Conservation (phyloP, 352 stramenopile species). For the Pythium diclinum region DNA sequence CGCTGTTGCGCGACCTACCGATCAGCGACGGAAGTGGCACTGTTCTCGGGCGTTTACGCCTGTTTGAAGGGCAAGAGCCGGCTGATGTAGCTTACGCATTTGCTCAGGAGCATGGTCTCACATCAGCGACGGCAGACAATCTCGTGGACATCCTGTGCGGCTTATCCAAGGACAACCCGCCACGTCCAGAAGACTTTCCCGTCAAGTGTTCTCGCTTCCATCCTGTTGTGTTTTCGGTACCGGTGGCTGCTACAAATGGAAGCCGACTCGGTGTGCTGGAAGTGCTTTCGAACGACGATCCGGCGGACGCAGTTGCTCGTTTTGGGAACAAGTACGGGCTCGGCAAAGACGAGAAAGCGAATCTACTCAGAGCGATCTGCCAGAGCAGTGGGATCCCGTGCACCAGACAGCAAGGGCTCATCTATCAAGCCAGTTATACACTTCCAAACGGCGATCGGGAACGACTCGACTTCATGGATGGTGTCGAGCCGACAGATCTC, state of each 20-base stretch:
- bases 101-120: constrained; percentile 47
- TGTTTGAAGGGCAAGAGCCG: constrained; percentile 73
- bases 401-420: constrained; percentile 48
- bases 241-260: constrained; percentile 57
- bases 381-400: constrained; percentile 49
- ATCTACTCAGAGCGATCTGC: constrained; percentile 51
- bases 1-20: constrained; percentile 45
- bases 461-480: constrained; percentile 66
- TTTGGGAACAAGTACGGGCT: constrained; percentile 77
- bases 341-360: constrained; percentile 50
- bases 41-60: constrained; percentile 41
- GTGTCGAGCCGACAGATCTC: constrained; percentile 67
- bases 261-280: constrained; percentile 60
- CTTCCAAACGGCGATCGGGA: constrained; percentile 46
- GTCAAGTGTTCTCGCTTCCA: constrained; percentile 58
- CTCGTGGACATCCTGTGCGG: constrained; percentile 59
- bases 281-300: constrained; percentile 60
- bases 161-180: constrained; percentile 17
- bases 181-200: constrained; percentile 12
- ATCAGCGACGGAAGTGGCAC: constrained; percentile 34
- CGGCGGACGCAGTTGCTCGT: constrained; percentile 63
- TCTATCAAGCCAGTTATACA: constrained; percentile 64
- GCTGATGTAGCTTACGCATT: constrained; percentile 72
- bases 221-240: constrained; percentile 55
- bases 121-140: constrained; percentile 30